Evolutionary conservation across 1,284 basidiomycete genomes (phyloP).

Genomic region (Ganoderma meredithae): DNA sequence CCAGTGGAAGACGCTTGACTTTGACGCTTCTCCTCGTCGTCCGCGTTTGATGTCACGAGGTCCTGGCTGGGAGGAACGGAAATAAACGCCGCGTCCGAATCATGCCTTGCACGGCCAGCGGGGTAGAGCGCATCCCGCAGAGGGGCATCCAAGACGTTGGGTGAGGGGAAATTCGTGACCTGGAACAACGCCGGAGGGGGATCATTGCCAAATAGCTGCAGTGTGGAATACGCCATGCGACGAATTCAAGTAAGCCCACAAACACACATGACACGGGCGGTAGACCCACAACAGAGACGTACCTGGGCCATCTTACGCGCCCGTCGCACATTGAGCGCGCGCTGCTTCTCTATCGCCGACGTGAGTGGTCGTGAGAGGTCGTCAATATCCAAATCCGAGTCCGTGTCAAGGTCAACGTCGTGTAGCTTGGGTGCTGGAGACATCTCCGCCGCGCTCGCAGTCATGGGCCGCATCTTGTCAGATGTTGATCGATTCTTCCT

Average conservation of each 20-base stretch:
- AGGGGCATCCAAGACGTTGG: constrained; percentile 26
- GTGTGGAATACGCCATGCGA: constrained; percentile 3
- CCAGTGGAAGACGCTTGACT: constrained; percentile 29
- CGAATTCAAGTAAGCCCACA: constrained; percentile 2
- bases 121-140: constrained; percentile 25
- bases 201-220: constrained; percentile 56
- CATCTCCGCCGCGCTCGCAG: constrained; percentile 11
- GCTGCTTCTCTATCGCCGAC: constrained; percentile 42
- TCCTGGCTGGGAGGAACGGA: constrained; percentile 37
- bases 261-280: not conserved
- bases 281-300: constrained; percentile 19
- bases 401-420: constrained; percentile 18
- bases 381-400: constrained; percentile 24
- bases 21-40: constrained; percentile 24
- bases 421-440: not conserved
- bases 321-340: constrained; percentile 49
- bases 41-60: constrained; percentile 23
- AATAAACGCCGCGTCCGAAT: constrained; percentile 41
- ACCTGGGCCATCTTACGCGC: constrained; percentile 59
- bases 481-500: constrained; percentile 21
- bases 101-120: constrained; percentile 28
- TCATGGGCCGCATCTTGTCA: constrained; percentile 9
- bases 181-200: constrained; percentile 46
- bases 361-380: constrained; percentile 23
- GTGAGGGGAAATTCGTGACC: constrained; percentile 36